A percentile compares a stretch with the other conserved stretches of the same genome.
phyloP scores from a whole-genome alignment of 192 early-diverging fungal species.

The Gaertneriomyces sp. region DNA sequence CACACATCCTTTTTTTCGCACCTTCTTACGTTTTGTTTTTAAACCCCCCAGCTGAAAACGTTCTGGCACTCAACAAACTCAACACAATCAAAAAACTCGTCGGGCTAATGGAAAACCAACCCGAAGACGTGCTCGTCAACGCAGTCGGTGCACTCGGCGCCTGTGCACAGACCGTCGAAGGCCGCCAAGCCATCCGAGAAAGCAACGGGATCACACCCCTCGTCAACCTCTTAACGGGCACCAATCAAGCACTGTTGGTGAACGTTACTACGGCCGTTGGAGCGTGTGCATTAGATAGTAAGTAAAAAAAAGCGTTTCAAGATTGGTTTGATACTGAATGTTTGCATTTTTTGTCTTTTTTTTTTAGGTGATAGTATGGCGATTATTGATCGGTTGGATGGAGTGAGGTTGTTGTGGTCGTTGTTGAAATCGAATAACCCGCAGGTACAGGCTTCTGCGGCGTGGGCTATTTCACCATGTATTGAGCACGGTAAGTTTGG shows the following conservation, averaged over 20 bases:
- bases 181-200: conserved; percentile 53
- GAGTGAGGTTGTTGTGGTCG: conserved; percentile 63
- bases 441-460: conserved; percentile 58
- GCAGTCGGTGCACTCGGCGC: conserved; percentile 63
- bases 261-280: conserved; percentile 65
- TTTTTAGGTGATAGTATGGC: conserved; percentile 58
- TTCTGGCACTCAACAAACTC: conserved; percentile 59
- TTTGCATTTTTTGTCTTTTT: neutral
- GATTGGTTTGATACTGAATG: neutral
- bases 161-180: conserved; percentile 62
- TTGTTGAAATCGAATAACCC: conserved; percentile 60
- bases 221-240: conserved; percentile 57
- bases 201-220: conserved; percentile 59
- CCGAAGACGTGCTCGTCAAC: conserved; percentile 65
- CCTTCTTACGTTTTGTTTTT: conserved; percentile 5
- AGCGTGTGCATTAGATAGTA: conserved; percentile 57
- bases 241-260: conserved; percentile 57
- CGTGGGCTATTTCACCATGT: conserved; percentile 67
- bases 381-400: conserved; percentile 60
- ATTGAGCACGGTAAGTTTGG: conserved; percentile 68
- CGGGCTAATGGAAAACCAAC: conserved; percentile 64
- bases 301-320: neutral
- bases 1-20: neutral
- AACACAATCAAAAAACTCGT: conserved; percentile 65
- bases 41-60: conserved; percentile 51